Conservation (phyloP, 1,284 basidiomycete species). For the Ceratobasidium sp. region DNA sequence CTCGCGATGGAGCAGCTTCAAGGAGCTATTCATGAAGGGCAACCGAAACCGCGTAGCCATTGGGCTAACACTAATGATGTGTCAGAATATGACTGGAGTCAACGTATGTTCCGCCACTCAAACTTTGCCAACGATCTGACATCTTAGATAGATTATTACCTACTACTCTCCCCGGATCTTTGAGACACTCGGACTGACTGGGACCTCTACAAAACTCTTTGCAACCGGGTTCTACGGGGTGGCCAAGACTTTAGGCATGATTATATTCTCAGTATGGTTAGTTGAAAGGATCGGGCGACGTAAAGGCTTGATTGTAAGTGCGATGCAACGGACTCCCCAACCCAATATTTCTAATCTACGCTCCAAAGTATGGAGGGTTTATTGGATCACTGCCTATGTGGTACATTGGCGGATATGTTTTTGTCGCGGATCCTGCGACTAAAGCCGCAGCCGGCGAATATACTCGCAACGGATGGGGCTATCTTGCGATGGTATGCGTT, state of each 20-base stretch:
- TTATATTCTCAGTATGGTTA: conserved; percentile 38
- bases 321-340: background rate
- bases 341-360: background rate
- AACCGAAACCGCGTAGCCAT: conserved; percentile 44
- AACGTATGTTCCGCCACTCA: too few species aligned
- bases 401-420: conserved; percentile 45
- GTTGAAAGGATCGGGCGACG: conserved; percentile 60
- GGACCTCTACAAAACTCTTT: conserved; percentile 60
- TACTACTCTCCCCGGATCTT: conserved; percentile 63
- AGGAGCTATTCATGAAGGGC: conserved; percentile 43
- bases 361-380: conserved; percentile 32
- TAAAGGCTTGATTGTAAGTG: conserved; percentile 58
- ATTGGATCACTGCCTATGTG: conserved; percentile 44
- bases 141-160: too few species aligned
- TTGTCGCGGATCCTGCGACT: conserved; percentile 39
- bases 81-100: conserved; percentile 40
- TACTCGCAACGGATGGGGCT: conserved; percentile 44
- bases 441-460: conserved; percentile 38
- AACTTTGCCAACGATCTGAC: too few species aligned
- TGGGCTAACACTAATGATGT: conserved; percentile 42
- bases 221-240: conserved; percentile 65
- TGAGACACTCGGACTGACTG: conserved; percentile 63
- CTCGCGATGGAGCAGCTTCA: too few species aligned
- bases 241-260: conserved; percentile 57
- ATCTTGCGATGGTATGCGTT: conserved; percentile 43